Evolutionary conservation across 495 filamentous ascomycete genomes (phyloP).

Genomic region (Xylaria acuta): DNA sequence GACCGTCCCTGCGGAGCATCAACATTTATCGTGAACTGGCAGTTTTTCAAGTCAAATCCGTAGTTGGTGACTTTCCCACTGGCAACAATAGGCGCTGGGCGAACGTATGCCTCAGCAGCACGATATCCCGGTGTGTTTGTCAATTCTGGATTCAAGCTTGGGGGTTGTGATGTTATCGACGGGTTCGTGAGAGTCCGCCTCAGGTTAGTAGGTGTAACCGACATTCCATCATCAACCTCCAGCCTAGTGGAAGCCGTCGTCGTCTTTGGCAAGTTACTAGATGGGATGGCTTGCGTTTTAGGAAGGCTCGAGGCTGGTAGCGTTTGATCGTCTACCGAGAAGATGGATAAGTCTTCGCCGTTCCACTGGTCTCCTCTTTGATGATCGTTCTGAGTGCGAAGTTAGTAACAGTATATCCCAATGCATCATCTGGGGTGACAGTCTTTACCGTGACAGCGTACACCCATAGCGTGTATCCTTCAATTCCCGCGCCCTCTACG

Average conservation of each 20-base stretch:
- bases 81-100: constrained; percentile 79
- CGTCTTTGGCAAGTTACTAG: constrained; percentile 41
- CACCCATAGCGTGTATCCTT: constrained; percentile 89
- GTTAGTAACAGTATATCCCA: constrained; percentile 17
- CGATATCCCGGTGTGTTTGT: constrained; percentile 73
- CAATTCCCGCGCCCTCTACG: constrained; percentile 77
- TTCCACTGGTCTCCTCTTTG: constrained; percentile 96
- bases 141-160: constrained; percentile 58
- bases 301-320: constrained; percentile 62
- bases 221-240: constrained; percentile 60
- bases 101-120: constrained; percentile 89
- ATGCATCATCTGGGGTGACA: not conserved
- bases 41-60: constrained; percentile 79
- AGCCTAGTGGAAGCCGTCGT: constrained; percentile 38
- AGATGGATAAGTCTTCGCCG: constrained; percentile 93
- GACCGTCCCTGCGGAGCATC: constrained; percentile 57
- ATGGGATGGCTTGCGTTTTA: constrained; percentile 44
- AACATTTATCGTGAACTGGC: constrained; percentile 73
- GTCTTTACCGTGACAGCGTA: constrained; percentile 72
- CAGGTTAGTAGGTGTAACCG: constrained; percentile 72
- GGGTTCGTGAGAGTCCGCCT: constrained; percentile 73
- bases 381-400: constrained; percentile 71
- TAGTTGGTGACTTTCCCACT: constrained; percentile 70
- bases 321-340: constrained; percentile 78
- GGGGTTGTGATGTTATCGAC: constrained; percentile 68